Evolutionary conservation across 2,329 filamentous ascomycete species (phyloP).

Genomic region (Sphaerulina vaccinii): DNA sequence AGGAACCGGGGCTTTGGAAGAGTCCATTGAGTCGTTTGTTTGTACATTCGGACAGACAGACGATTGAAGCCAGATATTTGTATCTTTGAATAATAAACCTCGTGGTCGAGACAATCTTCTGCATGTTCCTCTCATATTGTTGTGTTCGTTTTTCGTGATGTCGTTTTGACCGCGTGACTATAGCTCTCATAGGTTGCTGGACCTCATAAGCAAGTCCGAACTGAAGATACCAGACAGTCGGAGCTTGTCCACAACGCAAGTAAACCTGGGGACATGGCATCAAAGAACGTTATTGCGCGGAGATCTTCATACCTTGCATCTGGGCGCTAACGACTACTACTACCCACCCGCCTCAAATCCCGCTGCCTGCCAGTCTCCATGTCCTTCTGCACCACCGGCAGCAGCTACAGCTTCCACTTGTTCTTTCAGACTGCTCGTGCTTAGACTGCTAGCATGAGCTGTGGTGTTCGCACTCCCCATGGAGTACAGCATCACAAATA

Average conservation of each 20-base stretch:
- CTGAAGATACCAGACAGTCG: too few species aligned
- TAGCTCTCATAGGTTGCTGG: background rate
- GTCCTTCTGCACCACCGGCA: conserved; percentile 15
- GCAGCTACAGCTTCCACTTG: conserved; percentile 13
- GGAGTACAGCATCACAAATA: conserved; percentile 85
- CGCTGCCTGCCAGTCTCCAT: conserved; percentile 40
- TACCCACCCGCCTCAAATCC: conserved; percentile 33
- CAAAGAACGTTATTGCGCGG: too few species aligned
- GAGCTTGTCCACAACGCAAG: too few species aligned
- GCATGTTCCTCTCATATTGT: background rate
- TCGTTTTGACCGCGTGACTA: background rate
- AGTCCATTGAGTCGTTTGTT: background rate
- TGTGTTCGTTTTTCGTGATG: background rate
- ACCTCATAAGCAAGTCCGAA: too few species aligned
- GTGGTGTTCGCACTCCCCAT: conserved; percentile 69
- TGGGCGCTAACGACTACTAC: too few species aligned
- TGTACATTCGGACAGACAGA: too few species aligned
- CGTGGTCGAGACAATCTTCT: background rate
- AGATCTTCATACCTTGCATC: too few species aligned
- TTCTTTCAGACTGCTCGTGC: conserved; percentile 38
- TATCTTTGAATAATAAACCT: background rate
- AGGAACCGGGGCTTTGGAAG: background rate
- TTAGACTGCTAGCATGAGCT: conserved; percentile 58
- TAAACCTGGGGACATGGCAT: too few species aligned
- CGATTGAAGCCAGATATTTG: background rate